A percentile compares a stretch with the other conserved stretches of the same genome.
Evolutionary conservation across 768 basidiomycete species (phyloP).

Genomic region (Gymnopilus junonius): DNA sequence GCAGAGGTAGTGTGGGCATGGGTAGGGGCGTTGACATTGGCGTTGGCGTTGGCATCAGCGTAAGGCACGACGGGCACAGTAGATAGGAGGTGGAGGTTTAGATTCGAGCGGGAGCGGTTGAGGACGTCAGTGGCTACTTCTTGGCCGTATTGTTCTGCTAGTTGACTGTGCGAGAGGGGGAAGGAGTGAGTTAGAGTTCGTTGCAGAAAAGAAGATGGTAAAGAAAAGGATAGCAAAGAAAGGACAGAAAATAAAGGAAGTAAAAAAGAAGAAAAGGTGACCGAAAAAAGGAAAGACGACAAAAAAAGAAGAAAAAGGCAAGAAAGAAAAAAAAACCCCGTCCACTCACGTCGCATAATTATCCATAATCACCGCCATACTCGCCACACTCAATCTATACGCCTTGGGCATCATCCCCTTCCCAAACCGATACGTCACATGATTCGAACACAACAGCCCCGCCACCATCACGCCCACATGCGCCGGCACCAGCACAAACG

Average conservation of each 20-base stretch:
- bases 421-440: constrained; percentile 86
- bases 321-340: not conserved
- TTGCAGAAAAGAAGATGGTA: no score
- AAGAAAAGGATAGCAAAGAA: no score
- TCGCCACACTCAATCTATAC: constrained; percentile 71
- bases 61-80: no score
- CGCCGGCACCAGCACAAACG: constrained; percentile 69
- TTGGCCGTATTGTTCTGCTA: constrained; percentile 71
- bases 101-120: constrained; percentile 53
- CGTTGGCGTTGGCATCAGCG: not conserved
- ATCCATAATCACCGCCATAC: constrained; percentile 85
- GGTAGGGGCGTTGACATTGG: no score
- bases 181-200: no score
- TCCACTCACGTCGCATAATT: constrained; percentile 67
- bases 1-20: no score
- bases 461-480: constrained; percentile 68
- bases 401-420: constrained; percentile 91
- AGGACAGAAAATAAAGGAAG: no score
- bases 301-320: not conserved
- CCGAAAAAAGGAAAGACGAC: not conserved
- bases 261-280: not conserved
- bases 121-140: constrained; percentile 60
- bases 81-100: constrained; percentile 26
- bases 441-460: constrained; percentile 75
- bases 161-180: no score